Conservation (phyloP, 1,284 basidiomycete genomes). For the Kwoniella shivajii region DNA sequence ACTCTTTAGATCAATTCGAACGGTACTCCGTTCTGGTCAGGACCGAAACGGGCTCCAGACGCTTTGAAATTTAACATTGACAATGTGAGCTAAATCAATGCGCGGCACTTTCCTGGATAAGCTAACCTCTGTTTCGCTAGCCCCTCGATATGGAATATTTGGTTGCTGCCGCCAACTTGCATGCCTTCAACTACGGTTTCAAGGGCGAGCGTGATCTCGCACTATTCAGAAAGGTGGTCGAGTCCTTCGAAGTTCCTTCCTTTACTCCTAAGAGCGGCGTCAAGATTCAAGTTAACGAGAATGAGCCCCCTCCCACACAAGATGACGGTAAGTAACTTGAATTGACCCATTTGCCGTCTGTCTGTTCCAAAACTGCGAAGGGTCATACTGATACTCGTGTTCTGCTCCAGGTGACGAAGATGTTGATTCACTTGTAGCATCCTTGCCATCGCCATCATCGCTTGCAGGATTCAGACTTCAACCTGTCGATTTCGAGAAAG, state of each 20-base stretch:
- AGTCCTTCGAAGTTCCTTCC: slow-evolving; percentile 85
- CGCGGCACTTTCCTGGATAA: neutral
- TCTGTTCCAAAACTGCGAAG: neutral
- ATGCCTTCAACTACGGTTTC: slow-evolving; percentile 97
- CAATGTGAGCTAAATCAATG: slow-evolving; percentile 64
- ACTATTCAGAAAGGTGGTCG: slow-evolving; percentile 80
- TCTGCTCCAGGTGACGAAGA: slow-evolving; percentile 56
- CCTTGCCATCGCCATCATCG: slow-evolving; percentile 82
- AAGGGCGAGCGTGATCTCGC: slow-evolving; percentile 82
- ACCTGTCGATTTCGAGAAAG: slow-evolving; percentile 98
- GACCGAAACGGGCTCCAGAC: slow-evolving; percentile 97
- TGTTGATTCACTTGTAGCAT: slow-evolving; percentile 62
- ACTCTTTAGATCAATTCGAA: slow-evolving; percentile 71
- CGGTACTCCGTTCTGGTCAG: slow-evolving; percentile 95
- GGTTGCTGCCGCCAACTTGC: slow-evolving; percentile 91
- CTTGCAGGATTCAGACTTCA: slow-evolving; percentile 91
- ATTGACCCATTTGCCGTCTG: neutral
- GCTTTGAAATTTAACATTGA: slow-evolving; percentile 81
- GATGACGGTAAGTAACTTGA: slow-evolving; percentile 53
- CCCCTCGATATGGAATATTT: slow-evolving; percentile 86
- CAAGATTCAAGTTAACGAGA: slow-evolving; percentile 94
- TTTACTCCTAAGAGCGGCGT: slow-evolving; percentile 91
- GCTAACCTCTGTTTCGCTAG: slow-evolving; percentile 55
- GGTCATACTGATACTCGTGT: neutral
- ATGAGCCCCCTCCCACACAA: slow-evolving; percentile 73